Conservation (phyloP, 2,329 filamentous ascomycete genomes). For the Colletotrichum sp. region DNA sequence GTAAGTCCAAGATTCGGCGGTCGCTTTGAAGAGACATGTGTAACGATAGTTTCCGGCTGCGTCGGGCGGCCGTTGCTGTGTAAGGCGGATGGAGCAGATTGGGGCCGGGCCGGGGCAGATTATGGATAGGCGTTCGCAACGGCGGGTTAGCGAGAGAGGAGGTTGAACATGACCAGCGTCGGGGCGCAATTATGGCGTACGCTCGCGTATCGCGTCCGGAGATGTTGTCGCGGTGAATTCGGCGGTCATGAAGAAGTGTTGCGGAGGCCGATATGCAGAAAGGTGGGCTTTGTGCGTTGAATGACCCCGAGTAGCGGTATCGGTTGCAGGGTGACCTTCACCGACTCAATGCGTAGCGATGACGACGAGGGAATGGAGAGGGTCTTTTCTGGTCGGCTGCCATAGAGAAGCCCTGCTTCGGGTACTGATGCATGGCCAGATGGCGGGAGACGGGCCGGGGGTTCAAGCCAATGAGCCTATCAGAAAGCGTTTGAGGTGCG, state of each 20-base stretch:
- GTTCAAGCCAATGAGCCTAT: neutral
- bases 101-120: neutral
- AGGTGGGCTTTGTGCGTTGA: neutral
- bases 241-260: conserved; percentile 6
- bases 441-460: neutral
- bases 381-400: neutral
- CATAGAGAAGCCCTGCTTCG: neutral
- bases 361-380: neutral
- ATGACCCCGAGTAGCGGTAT: conserved; percentile 3
- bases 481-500: neutral
- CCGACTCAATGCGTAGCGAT: conserved; percentile 3
- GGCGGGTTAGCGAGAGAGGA: neutral
- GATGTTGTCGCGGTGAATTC: neutral
- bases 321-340: conserved; percentile 1
- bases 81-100: neutral
- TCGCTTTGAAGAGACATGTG: neutral
- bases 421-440: conserved; percentile 16
- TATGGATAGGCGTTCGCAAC: neutral
- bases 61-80: neutral
- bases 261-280: neutral
- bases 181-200: neutral
- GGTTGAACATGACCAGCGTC: neutral
- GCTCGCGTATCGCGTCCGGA: neutral
- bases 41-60: neutral
- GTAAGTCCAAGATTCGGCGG: neutral